These are phyloP conservation scores for Paramecium bursaria DNA, from an alignment of 73 alveolate genomes.

Conservation along the genomic window DNA sequence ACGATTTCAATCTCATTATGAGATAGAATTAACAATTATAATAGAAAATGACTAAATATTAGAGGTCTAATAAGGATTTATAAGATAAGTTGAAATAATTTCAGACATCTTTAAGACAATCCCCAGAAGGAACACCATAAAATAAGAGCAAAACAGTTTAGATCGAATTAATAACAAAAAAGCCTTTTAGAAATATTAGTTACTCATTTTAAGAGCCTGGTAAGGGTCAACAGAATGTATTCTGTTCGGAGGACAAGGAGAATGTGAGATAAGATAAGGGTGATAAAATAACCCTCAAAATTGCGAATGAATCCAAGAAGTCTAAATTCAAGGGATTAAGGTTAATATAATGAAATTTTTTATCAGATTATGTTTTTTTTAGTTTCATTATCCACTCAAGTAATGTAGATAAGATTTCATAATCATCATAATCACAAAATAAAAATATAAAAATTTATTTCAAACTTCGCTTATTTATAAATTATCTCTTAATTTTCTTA, in stretches of 20 bases:
- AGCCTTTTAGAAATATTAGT: conserved; percentile 18
- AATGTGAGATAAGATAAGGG: too few species aligned
- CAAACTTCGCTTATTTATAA: too few species aligned
- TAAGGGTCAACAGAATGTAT: conserved; percentile 30
- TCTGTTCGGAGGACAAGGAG: too few species aligned
- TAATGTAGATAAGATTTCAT: too few species aligned
- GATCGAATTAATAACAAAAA: conserved; percentile 24
- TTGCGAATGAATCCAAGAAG: conserved; percentile 14
- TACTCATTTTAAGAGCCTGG: conserved; percentile 29
- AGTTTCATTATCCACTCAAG: too few species aligned
- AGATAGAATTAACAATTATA: background rate
- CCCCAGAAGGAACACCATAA: background rate
- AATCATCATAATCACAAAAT: too few species aligned
- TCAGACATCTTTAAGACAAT: background rate
- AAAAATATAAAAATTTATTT: too few species aligned
- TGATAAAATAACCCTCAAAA: conserved; percentile 17
- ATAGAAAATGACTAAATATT: background rate
- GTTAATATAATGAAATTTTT: too few species aligned
- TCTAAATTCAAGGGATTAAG: too few species aligned
- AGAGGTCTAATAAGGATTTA: conserved; percentile 9
- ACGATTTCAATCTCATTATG: conserved; percentile 7
- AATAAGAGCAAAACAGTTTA: background rate
- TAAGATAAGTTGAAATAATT: conserved; percentile 14
- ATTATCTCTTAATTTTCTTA: too few species aligned
- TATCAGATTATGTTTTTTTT: too few species aligned